Conservation (phyloP, 2,329 filamentous ascomycete species). For the Cladosporium austrohemisphaericum region DNA sequence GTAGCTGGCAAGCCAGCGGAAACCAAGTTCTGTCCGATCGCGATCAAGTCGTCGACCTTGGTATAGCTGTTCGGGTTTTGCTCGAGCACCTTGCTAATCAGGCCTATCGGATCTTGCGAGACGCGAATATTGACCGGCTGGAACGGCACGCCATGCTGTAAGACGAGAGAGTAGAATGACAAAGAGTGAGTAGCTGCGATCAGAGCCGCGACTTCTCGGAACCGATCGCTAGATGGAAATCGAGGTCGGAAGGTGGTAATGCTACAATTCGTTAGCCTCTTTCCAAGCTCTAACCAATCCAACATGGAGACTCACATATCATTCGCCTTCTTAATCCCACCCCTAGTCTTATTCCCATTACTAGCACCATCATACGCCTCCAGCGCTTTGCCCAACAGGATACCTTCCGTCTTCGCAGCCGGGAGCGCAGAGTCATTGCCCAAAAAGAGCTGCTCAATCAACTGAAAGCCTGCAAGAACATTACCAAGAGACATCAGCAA, state of each 20-base stretch:
- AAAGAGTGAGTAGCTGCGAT: slow-evolving; percentile 70
- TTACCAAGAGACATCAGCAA: slow-evolving; percentile 49
- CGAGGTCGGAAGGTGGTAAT: slow-evolving; percentile 61
- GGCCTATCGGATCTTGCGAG: slow-evolving; percentile 68
- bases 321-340: slow-evolving; percentile 71
- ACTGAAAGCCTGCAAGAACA: slow-evolving; percentile 60
- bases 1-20: slow-evolving; percentile 42
- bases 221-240: slow-evolving; percentile 51
- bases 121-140: slow-evolving; percentile 74
- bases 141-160: slow-evolving; percentile 77
- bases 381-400: slow-evolving; percentile 62
- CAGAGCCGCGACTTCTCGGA: slow-evolving; percentile 59
- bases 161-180: slow-evolving; percentile 70
- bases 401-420: slow-evolving; percentile 42
- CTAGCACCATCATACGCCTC: slow-evolving; percentile 75
- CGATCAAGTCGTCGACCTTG: slow-evolving; percentile 67
- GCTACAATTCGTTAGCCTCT: too few species aligned
- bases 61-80: slow-evolving; percentile 74
- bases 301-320: slow-evolving; percentile 61
- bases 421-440: slow-evolving; percentile 48
- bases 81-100: slow-evolving; percentile 69
- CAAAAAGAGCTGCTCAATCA: slow-evolving; percentile 52
- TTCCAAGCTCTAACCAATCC: too few species aligned
- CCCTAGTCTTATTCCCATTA: slow-evolving; percentile 72
- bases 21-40: slow-evolving; percentile 65